Base-by-base conservation (phyloP, 31 red algal genomes). In the Porphyra umbilicalis region DNA sequence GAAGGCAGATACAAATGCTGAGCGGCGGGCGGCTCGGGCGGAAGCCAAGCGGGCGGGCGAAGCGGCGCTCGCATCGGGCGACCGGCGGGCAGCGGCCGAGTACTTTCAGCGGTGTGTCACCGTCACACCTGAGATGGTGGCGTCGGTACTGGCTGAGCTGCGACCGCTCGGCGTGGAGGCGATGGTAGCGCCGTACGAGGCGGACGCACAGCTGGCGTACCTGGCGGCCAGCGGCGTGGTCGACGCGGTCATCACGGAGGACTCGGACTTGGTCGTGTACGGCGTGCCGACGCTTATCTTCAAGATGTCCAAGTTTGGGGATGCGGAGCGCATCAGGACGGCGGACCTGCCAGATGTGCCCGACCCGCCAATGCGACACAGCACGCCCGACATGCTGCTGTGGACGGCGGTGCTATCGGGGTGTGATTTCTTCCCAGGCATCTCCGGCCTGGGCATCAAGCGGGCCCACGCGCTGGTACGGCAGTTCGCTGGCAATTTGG, bases 381-480 rank as follows among this genome's bases (percentile, higher is more conserved):
- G 97, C 38, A 96, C 91, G 13, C 89, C 88, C 16, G 97, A 96
- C 36, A 96, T 96, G 94, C 89, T 99, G 44, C 82, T 94, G 82
- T 91, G 77, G 44, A 96, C 97, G 83, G 95, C 94, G 46, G 89
- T 99, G 4, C 88, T 95, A n/a, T 76, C 97, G 5, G 97, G 97
- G 11, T 99, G 97, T 80, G 97, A 99, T 76, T 96, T 99, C 78
- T 99, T 99, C 83, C 88, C 92, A 76, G 97, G 97, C 32, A 83
- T 99, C 0, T 83, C 87, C 30, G 92, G 94, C 0, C 67, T 96
- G 74, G 97, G 97, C 0, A 87, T 99, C 25, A 86, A 87, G 42
- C 93, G 91, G 80, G 88, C 94, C 20, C 91, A 96, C 87, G 71
- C 76, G 25, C 35, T 99, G 10, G 92, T 96, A 34, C 85, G 80